A percentile compares a stretch with the other conserved stretches of the same genome.
Conservation (phyloP, 139 green algal species). For the Asterochloris erici region DNA sequence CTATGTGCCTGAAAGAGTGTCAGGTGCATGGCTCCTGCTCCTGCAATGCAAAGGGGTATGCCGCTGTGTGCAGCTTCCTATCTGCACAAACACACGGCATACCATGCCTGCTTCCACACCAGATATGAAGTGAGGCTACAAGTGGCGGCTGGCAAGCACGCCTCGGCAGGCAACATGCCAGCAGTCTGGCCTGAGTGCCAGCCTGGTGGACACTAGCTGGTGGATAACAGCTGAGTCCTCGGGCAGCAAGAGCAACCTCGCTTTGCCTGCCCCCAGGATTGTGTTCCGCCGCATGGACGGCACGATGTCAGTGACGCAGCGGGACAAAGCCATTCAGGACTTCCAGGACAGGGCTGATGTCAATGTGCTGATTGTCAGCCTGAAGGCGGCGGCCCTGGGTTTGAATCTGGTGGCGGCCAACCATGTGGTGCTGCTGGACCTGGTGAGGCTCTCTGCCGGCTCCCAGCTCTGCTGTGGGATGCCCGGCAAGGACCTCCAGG, state of each 20-base stretch:
- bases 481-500: neutral
- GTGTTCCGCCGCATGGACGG: conserved; percentile 77
- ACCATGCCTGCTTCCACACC: too few relatives aligned
- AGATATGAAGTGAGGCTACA: too few relatives aligned
- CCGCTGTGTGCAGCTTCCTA: too few relatives aligned
- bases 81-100: too few relatives aligned
- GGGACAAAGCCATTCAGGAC: conserved; percentile 70
- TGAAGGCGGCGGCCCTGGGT: conserved; percentile 84
- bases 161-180: neutral
- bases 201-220: neutral
- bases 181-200: too few relatives aligned
- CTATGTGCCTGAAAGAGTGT: too few relatives aligned
- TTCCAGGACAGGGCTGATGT: conserved; percentile 61
- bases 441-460: neutral
- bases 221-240: neutral
- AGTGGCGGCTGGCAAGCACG: too few relatives aligned
- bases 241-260: neutral
- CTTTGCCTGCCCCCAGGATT: conserved; percentile 21
- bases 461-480: conserved; percentile 15
- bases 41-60: too few relatives aligned
- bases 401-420: conserved; percentile 90
- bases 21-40: too few relatives aligned
- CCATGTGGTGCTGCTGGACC: conserved; percentile 83
- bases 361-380: conserved; percentile 44
- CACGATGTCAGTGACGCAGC: conserved; percentile 62